Conservation (phyloP, 208 protist species). For the Leishmania martiniquensis region DNA sequence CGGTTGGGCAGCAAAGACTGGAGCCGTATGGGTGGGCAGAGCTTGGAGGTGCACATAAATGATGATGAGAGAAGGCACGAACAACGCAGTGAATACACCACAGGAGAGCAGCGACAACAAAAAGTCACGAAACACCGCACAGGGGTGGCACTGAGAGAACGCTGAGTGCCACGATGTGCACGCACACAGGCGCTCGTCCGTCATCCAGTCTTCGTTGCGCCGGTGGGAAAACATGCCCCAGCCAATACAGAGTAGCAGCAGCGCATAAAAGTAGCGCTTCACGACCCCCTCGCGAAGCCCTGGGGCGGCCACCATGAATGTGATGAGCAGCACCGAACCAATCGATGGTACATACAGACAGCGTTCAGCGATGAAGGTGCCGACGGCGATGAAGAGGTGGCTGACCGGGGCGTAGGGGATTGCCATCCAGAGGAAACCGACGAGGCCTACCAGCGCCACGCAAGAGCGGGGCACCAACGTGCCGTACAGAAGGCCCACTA, state of each 20-base stretch:
- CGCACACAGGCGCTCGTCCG: slow-evolving; percentile 47
- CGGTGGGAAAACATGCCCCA: slow-evolving; percentile 41
- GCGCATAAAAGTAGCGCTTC: slow-evolving; percentile 8
- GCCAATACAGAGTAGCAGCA: slow-evolving; percentile 31
- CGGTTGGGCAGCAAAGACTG: too few species aligned
- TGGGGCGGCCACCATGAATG: slow-evolving; percentile 19
- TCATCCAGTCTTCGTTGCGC: slow-evolving; percentile 52
- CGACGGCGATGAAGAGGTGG: slow-evolving; percentile 79
- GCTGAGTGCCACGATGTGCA: too few species aligned
- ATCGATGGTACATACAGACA: slow-evolving; percentile 84
- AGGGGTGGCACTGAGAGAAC: too few species aligned
- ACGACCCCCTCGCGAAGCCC: slow-evolving; percentile 13
- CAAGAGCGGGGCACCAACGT: slow-evolving; percentile 15
- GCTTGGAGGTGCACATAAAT: too few species aligned
- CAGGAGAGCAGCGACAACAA: too few species aligned
- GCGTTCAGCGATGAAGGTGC: slow-evolving; percentile 88
- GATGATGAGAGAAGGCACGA: too few species aligned
- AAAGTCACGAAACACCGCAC: too few species aligned
- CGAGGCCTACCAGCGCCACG: slow-evolving; percentile 21
- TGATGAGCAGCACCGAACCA: slow-evolving; percentile 32
- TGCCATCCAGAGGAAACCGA: slow-evolving; percentile 61
- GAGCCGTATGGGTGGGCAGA: too few species aligned
- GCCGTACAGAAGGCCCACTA: slow-evolving; percentile 12
- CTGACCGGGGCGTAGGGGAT: slow-evolving; percentile 83
- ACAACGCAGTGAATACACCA: too few species aligned